Conservation (phyloP, 1,284 basidiomycete species). For the Megacollybia platyphylla region DNA sequence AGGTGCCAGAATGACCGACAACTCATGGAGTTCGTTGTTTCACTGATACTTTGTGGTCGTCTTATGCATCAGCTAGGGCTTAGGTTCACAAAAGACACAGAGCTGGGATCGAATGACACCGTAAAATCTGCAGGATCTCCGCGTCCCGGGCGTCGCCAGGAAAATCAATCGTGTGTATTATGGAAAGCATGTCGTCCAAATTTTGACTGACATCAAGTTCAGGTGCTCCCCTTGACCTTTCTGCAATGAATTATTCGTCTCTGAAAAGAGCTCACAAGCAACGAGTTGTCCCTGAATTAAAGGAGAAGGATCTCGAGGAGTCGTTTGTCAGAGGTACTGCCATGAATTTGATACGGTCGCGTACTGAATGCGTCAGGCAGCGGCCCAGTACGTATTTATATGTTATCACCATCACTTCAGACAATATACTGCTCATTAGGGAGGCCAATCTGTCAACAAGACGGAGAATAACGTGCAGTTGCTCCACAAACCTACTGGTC, state of each 20-base stretch:
- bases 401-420: constrained; percentile 9
- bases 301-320: constrained; percentile 65
- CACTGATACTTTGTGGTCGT: neutral
- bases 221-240: constrained; percentile 30
- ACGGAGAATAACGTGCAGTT: constrained; percentile 76
- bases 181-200: constrained; percentile 4
- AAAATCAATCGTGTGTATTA: constrained; percentile 18
- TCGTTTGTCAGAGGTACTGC: constrained; percentile 60
- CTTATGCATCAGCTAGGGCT: constrained; percentile 33
- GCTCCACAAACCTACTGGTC: constrained; percentile 64
- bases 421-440: constrained; percentile 18
- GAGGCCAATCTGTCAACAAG: constrained; percentile 80
- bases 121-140: constrained; percentile 44
- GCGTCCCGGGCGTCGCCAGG: constrained; percentile 29
- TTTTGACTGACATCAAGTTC: constrained; percentile 14
- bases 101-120: constrained; percentile 61
- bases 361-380: constrained; percentile 36
- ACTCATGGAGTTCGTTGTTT: constrained; percentile 41
- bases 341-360: constrained; percentile 3
- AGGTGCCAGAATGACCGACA: constrained; percentile 31
- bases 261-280: constrained; percentile 55
- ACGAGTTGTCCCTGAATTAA: constrained; percentile 50
- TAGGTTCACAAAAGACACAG: constrained; percentile 54
- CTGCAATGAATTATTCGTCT: constrained; percentile 42
- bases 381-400: constrained; percentile 41